Conservation (phyloP, 352 stramenopile species). For the Peronospora farinosa region DNA sequence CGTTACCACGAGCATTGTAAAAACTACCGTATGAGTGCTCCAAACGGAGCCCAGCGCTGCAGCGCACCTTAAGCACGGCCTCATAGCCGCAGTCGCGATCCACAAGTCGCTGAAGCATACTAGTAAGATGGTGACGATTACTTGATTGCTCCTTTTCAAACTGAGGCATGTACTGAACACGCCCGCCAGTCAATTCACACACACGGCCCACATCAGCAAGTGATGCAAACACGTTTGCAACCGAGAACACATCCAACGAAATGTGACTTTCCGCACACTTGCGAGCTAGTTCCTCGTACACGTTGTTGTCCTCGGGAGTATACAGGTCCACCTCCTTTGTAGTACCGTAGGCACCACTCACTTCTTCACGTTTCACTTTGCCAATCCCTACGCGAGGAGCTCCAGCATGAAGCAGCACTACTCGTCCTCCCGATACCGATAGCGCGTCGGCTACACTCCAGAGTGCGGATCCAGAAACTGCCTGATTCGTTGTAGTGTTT, state of each 20-base stretch:
- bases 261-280: constrained; percentile 74
- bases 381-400: constrained; percentile 69
- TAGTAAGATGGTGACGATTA: constrained; percentile 75
- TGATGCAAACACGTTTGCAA: constrained; percentile 79
- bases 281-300: constrained; percentile 60
- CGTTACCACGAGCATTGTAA: constrained; percentile 53
- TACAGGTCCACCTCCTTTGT: constrained; percentile 84
- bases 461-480: constrained; percentile 66
- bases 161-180: constrained; percentile 81
- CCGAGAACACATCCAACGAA: constrained; percentile 80
- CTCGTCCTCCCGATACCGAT: constrained; percentile 47
- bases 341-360: constrained; percentile 71
- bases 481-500: constrained; percentile 68
- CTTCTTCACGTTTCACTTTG: constrained; percentile 73
- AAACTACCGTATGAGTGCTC: constrained; percentile 84
- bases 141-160: constrained; percentile 82
- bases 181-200: constrained; percentile 79
- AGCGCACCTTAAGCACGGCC: constrained; percentile 86
- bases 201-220: constrained; percentile 74
- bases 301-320: constrained; percentile 58
- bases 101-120: constrained; percentile 62
- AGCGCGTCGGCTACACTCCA: constrained; percentile 76
- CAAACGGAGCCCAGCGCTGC: constrained; percentile 74
- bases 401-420: constrained; percentile 72
- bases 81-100: constrained; percentile 78